Percentiles rank a stretch among this genome's conserved stretches.
phyloP scores from a whole-genome alignment of 1,284 basidiomycete genomes.

The Marasmius fiardii region DNA sequence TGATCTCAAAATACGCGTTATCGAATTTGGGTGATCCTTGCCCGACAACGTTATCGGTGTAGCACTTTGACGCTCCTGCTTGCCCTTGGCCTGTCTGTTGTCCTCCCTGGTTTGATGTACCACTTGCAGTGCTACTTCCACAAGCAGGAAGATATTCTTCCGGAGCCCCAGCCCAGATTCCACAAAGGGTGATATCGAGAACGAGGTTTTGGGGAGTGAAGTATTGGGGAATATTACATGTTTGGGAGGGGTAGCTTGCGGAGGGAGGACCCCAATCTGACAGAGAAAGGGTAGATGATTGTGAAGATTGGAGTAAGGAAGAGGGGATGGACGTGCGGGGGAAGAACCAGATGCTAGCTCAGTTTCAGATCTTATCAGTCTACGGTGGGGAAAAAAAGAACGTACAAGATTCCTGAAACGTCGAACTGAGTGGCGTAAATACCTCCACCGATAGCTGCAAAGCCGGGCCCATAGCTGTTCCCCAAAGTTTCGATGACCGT shows the following conservation, averaged over 20 bases:
- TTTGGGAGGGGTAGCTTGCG: slow-evolving; percentile 44
- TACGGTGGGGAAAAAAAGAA: not conserved
- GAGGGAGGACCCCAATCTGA: slow-evolving; percentile 57
- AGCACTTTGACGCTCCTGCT: not conserved
- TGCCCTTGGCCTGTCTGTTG: too few species aligned
- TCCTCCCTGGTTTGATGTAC: too few species aligned
- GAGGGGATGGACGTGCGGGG: slow-evolving; percentile 34
- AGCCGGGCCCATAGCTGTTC: slow-evolving; percentile 52
- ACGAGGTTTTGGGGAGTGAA: slow-evolving; percentile 55
- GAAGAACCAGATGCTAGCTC: slow-evolving; percentile 22
- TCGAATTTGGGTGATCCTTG: slow-evolving; percentile 12
- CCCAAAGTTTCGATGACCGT: slow-evolving; percentile 45
- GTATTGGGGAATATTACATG: slow-evolving; percentile 46
- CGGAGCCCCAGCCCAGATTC: slow-evolving; percentile 33
- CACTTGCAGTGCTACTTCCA: not conserved
- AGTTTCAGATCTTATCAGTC: not conserved
- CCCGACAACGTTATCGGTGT: slow-evolving; percentile 15
- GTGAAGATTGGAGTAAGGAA: slow-evolving; percentile 31
- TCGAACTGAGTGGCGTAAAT: slow-evolving; percentile 65
- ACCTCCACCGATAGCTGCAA: slow-evolving; percentile 58
- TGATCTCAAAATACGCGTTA: slow-evolving; percentile 15
- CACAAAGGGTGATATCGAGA: slow-evolving; percentile 51
- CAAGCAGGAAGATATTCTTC: slow-evolving; percentile 11
- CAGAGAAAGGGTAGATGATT: slow-evolving; percentile 43
- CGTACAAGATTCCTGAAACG: slow-evolving; percentile 33